These are phyloP conservation scores for Phytopythium helicoides DNA, from an alignment of 352 stramenopile species.

Conservation along the genomic window DNA sequence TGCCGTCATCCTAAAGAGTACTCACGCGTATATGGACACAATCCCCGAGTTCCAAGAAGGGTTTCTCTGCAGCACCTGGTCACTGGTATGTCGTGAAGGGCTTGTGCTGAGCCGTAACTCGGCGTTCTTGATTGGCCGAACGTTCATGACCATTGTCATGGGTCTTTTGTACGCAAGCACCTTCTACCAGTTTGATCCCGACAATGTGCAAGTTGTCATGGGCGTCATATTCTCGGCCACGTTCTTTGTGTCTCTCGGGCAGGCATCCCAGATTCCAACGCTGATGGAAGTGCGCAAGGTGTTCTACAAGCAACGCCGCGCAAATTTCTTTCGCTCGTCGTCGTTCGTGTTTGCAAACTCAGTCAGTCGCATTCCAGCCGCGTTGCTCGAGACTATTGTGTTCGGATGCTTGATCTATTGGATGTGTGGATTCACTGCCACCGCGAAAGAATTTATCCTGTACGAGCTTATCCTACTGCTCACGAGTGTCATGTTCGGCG, in stretches of 20 bases:
- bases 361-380: constrained; percentile 33
- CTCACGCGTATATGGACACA: constrained; percentile 80
- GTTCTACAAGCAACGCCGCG: constrained; percentile 34
- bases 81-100: constrained; percentile 48
- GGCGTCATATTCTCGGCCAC: constrained; percentile 80
- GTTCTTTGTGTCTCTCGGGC: constrained; percentile 71
- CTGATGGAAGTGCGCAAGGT: constrained; percentile 72
- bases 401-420: constrained; percentile 84
- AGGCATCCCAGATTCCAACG: constrained; percentile 70
- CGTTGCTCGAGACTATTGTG: constrained; percentile 56
- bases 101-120: constrained; percentile 43
- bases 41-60: constrained; percentile 34
- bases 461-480: constrained; percentile 44
- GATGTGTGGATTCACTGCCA: constrained; percentile 54
- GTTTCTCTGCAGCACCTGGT: constrained; percentile 23
- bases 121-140: constrained; percentile 36
- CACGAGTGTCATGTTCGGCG: constrained; percentile 37
- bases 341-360: constrained; percentile 63
- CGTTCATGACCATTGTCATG: constrained; percentile 41
- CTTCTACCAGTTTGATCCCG: constrained; percentile 41
- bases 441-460: constrained; percentile 29
- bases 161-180: constrained; percentile 39
- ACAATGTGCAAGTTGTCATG: constrained; percentile 46
- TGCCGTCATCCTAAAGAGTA: constrained; percentile 13
- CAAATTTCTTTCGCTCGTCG: constrained; percentile 53